Base-by-base conservation (phyloP, 495 filamentous ascomycete genomes). In the Aspergillus ellipticus region DNA sequence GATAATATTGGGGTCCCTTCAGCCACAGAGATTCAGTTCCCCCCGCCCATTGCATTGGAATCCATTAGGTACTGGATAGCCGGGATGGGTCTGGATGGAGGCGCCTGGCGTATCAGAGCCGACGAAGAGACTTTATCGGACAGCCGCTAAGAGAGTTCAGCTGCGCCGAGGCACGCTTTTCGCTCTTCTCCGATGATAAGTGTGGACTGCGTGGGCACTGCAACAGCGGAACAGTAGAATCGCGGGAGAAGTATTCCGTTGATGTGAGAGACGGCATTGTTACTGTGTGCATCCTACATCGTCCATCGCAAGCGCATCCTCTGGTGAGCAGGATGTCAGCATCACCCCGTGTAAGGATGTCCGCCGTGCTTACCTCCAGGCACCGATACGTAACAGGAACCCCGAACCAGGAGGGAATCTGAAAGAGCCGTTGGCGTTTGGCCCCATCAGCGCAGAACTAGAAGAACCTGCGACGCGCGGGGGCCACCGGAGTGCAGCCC, bases 171-270 rank as follows among this genome's bases (percentile, higher is more conserved):
- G 29, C 26, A 21, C 45, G 13, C 45, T n/a, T 29, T 22, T 48
- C 45, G 45, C 45, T 48, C 45, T 29, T 48, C 45, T 48, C 45
- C 45, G 45, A 48, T 6, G 45, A 16, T 16, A n/a, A 22, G 26
- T 26, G 10, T 47, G 21, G 20, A n/a, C 3, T 22, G 22, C 19
- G 22, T 24, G 22, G 42, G 42, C 4, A 43, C 4, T n/a, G n/a
- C n/a, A n/a, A n/a, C n/a, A n/a, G n/a, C n/a, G n/a, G n/a, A n/a
- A n/a, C n/a, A n/a, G n/a, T n/a, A n/a, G n/a, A 31, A 31, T 31
- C 28, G 28, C 28, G 28, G 31, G 13, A 39, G 35, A 39, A 39
- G 6, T 5, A n/a, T 39, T 39, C 11, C 4, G 11, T 13, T n/a
- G 35, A 13, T n/a, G 13, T 1, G 35, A n/a, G 5, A 39, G 35